These are phyloP conservation scores for Apiospora marii DNA, from an alignment of 2,329 filamentous ascomycete genomes.

Conservation along the genomic window DNA sequence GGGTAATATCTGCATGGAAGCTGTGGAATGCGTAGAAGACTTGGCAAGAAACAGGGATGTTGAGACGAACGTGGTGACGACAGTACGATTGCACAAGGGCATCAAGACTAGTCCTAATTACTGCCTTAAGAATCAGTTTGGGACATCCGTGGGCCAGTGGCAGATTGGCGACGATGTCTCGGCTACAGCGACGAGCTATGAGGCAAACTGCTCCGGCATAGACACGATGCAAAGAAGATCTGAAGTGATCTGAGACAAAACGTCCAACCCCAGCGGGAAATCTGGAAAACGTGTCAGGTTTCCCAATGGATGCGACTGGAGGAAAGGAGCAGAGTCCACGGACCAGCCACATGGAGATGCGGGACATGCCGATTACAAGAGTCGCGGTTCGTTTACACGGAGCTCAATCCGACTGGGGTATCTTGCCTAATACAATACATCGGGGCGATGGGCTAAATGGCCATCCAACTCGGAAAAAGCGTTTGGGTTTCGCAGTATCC, in stretches of 20 bases:
- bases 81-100: not conserved
- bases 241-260: not conserved
- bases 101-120: not conserved
- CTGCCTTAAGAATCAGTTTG: not conserved
- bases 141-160: not conserved
- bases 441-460: not conserved
- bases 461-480: not conserved
- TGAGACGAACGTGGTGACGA: not conserved
- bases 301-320: not conserved
- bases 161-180: conserved; percentile 21
- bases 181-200: not conserved
- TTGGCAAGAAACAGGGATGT: not conserved
- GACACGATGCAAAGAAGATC: not conserved
- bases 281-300: not conserved
- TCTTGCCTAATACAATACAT: no score
- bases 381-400: not conserved
- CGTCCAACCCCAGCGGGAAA: not conserved
- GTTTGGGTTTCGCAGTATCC: not conserved
- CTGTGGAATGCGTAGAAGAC: conserved; percentile 12
- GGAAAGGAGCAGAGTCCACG: not conserved
- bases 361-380: not conserved
- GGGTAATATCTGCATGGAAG: conserved; percentile 9
- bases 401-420: not conserved
- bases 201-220: not conserved
- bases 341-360: not conserved